Base-by-base conservation (phyloP, 2,329 filamentous ascomycete genomes). In the Fusarium oligoseptatum region DNA sequence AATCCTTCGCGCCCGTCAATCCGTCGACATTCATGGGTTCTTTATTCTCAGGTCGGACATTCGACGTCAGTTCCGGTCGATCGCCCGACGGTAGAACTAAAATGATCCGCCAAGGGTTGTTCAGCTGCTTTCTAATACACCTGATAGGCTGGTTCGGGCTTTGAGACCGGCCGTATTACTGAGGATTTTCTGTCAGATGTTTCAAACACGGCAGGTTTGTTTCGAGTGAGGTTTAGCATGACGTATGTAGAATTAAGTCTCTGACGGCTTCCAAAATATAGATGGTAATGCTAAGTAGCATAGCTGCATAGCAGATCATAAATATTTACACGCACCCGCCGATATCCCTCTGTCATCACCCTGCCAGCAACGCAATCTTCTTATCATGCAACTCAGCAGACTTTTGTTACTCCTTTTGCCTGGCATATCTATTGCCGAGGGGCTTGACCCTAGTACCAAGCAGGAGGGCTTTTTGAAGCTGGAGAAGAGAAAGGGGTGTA, bases 401-500 rank as follows among this genome's bases (percentile, higher is more conserved):
- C 15, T 8, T 45, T 24, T 45, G 1, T 7, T 45, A 15, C 20
- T 45, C 7, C 12, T 45, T 24, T 15, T 9, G 6, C 3, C 20
- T 2, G 20, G 6, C 20, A 22, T 22, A 22, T 45, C 41, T 12
- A 45, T 45, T 9, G 20, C 3, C 41, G 20, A 24, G 43, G 43
- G 43, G 12, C 20, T 45, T 45, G 7, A 15, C 43, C 43, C 43
- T 3, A 45, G 41, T 7, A 6, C 41, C 11, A 45, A 22, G 2
- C 20, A 22, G 20, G 41, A 45, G 20, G 41, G 12, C 3, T 22
- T 45, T 15, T 45, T 45, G 6, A 57, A 45, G 20, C 15, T 64
- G 11, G 50, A 56, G 22, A 57, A 57, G 50, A 50, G 62, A 27
- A 45, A n/a, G 15, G 62, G 62, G 3, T 64, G 50, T 17, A 64